Conservation (phyloP, 106 monocot genomes). For the Agapanthus africanus region DNA sequence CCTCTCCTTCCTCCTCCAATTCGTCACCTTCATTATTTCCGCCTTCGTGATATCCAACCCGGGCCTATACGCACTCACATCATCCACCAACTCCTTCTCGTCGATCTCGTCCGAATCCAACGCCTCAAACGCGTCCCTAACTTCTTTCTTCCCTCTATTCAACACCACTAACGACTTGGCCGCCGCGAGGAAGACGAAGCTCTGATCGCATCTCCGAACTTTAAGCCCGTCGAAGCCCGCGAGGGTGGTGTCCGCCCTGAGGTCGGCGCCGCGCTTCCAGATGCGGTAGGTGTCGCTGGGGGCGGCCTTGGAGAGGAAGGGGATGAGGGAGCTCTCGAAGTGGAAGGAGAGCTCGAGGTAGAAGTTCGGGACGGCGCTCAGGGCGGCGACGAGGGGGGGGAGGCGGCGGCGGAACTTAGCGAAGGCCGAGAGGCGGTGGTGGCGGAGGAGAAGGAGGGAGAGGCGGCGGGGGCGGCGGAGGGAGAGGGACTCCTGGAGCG, state of each 20-base stretch:
- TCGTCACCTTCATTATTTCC: slow-evolving; percentile 51
- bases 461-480: slow-evolving; percentile 30
- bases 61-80: slow-evolving; percentile 53
- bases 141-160: slow-evolving; percentile 33
- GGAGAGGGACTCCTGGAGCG: slow-evolving; percentile 57
- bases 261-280: slow-evolving; percentile 53
- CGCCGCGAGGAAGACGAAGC: slow-evolving; percentile 49
- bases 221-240: slow-evolving; percentile 62
- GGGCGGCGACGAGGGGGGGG: slow-evolving; percentile 37
- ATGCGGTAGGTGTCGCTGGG: slow-evolving; percentile 69
- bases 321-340: slow-evolving; percentile 66
- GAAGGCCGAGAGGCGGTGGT: slow-evolving; percentile 53
- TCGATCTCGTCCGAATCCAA: slow-evolving; percentile 20
- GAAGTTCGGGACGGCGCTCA: slow-evolving; percentile 48
- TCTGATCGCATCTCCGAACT: slow-evolving; percentile 32
- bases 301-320: slow-evolving; percentile 43
- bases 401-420: slow-evolving; percentile 68
- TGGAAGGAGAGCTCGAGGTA: slow-evolving; percentile 62
- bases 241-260: slow-evolving; percentile 66
- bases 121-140: slow-evolving; percentile 53
- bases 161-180: slow-evolving; percentile 43
- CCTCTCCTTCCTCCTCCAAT: slow-evolving; percentile 69
- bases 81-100: slow-evolving; percentile 27
- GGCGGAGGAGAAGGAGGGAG: slow-evolving; percentile 48
- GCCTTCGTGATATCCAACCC: slow-evolving; percentile 66